Conservation (phyloP, 202 grass and related monocot genomes). For the Tripidium arundinaceum region DNA sequence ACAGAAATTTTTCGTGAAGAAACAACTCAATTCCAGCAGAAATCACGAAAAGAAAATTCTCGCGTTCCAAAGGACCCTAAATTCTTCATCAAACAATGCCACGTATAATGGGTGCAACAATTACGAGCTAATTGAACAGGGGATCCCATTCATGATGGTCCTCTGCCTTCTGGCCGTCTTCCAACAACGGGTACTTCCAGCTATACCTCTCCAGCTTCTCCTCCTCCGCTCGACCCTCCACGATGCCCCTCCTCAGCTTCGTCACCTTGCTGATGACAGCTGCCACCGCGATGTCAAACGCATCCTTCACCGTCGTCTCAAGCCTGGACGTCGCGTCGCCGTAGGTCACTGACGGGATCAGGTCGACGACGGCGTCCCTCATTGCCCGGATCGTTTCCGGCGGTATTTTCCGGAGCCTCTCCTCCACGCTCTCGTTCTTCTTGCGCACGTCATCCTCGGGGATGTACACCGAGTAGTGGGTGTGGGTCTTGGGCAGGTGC, state of each 20-base stretch:
- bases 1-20: not conserved
- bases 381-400: constrained; percentile 39
- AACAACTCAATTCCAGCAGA: not conserved
- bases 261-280: constrained; percentile 54
- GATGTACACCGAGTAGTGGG: constrained; percentile 70
- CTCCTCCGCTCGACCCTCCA: constrained; percentile 17
- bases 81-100: not conserved
- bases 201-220: constrained; percentile 42
- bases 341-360: constrained; percentile 62
- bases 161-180: constrained; percentile 32
- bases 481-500: constrained; percentile 54
- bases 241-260: constrained; percentile 30
- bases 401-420: constrained; percentile 35
- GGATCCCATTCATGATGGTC: constrained; percentile 59
- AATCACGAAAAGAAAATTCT: not conserved
- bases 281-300: constrained; percentile 59
- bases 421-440: constrained; percentile 47
- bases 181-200: constrained; percentile 63
- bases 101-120: not conserved
- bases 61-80: not conserved
- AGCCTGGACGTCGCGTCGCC: constrained; percentile 42
- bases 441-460: constrained; percentile 52
- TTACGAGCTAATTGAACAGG: constrained; percentile 34
- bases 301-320: constrained; percentile 52
- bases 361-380: constrained; percentile 51